Conservation (phyloP, 768 basidiomycete species). For the Brasilioporus rufonigricans region DNA sequence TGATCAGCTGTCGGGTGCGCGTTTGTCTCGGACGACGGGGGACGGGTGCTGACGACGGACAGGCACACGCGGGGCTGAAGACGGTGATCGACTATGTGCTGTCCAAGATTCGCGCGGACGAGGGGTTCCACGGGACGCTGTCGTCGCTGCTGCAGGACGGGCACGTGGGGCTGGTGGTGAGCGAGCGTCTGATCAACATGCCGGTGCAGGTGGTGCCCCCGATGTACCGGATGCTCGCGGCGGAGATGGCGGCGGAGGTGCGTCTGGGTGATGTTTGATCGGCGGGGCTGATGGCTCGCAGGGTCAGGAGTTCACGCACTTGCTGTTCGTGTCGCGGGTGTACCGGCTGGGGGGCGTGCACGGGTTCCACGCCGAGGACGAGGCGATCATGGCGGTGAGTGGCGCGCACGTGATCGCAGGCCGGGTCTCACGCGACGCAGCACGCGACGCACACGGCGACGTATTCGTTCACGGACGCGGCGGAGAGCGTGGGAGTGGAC, state of each 20-base stretch:
- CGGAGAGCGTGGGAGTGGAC: slow-evolving; percentile 72
- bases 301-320: slow-evolving; percentile 68
- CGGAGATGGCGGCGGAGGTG: slow-evolving; percentile 79
- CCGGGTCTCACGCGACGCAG: slow-evolving; percentile 3
- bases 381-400: slow-evolving; percentile 59
- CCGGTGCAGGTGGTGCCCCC: slow-evolving; percentile 91
- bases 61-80: slow-evolving; percentile 73
- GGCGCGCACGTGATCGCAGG: no score
- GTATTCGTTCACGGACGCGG: slow-evolving; percentile 49
- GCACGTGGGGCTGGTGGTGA: slow-evolving; percentile 79
- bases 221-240: slow-evolving; percentile 84
- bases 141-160: slow-evolving; percentile 35
- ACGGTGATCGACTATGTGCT: slow-evolving; percentile 71
- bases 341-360: slow-evolving; percentile 73
- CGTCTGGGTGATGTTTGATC: slow-evolving; percentile 43
- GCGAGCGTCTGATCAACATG: slow-evolving; percentile 92
- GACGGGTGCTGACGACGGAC: background rate
- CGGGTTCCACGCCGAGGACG: slow-evolving; percentile 87
- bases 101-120: slow-evolving; percentile 50
- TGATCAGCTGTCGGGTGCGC: slow-evolving; percentile 72
- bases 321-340: slow-evolving; percentile 72
- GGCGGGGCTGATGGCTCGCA: slow-evolving; percentile 15
- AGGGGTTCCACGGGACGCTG: slow-evolving; percentile 51
- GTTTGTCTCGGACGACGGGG: background rate
- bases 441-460: slow-evolving; percentile 19